phyloP scores from a whole-genome alignment of 768 basidiomycete genomes.

The Gymnopilus dilepis region DNA sequence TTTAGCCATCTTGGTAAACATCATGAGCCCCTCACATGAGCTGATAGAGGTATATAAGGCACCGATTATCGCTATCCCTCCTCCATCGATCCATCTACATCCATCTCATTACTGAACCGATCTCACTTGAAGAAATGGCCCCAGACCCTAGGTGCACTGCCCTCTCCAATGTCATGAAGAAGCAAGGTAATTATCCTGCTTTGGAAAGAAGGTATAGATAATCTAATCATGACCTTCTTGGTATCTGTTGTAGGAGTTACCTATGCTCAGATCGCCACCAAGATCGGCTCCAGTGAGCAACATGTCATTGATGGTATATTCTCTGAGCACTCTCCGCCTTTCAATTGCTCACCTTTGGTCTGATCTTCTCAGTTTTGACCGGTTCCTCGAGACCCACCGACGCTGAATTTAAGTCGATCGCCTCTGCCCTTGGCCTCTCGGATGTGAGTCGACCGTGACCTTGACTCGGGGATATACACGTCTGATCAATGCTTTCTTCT shows the following conservation, averaged over 20 bases:
- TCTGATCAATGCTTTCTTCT: not conserved
- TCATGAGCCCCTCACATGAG: not conserved
- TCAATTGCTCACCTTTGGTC: not conserved
- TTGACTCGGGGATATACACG: not conserved
- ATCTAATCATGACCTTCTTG: not conserved
- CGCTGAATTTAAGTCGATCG: conserved; percentile 55
- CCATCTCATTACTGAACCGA: conserved; percentile 3
- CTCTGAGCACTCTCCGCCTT: not conserved
- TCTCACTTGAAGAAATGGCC: conserved; percentile 41
- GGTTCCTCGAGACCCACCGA: conserved; percentile 47
- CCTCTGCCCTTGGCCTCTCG: conserved; percentile 46
- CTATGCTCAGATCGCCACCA: conserved; percentile 52
- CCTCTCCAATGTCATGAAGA: conserved; percentile 54
- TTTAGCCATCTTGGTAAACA: not conserved
- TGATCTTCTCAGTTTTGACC: conserved; percentile 49
- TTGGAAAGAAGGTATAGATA: not conserved
- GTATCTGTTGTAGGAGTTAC: conserved; percentile 44
- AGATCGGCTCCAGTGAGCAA: conserved; percentile 46
- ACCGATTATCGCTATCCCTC: conserved; percentile 16
- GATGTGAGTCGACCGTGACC: conserved; percentile 32
- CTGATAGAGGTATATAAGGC: conserved; percentile 21
- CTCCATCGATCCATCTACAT: conserved; percentile 10
- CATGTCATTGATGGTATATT: conserved; percentile 61
- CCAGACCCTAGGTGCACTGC: conserved; percentile 64
- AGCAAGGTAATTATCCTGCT: conserved; percentile 46